Evolutionary conservation across 176 grass and related monocot genomes (phyloP).

Genomic region (Triticum urartu): DNA sequence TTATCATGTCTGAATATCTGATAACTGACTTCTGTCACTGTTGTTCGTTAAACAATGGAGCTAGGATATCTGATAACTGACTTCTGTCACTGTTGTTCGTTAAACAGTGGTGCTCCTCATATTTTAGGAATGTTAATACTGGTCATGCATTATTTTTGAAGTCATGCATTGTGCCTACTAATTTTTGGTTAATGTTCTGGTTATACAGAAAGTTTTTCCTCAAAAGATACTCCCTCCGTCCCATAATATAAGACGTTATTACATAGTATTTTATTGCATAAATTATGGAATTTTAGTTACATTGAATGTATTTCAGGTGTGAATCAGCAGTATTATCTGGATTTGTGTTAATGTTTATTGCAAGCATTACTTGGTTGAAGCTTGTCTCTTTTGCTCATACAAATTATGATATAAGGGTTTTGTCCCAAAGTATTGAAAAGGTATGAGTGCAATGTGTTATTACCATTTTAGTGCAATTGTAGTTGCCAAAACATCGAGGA

Average conservation of each 20-base stretch:
- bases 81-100: background rate
- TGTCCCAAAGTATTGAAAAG: conserved; percentile 74
- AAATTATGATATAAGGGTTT: conserved; percentile 89
- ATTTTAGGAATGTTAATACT: background rate
- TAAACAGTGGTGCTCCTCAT: background rate
- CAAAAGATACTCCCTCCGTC: background rate
- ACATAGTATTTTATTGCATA: background rate
- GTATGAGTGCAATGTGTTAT: conserved; percentile 28
- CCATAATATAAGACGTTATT: no score
- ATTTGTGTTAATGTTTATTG: conserved; percentile 82
- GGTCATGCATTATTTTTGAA: conserved; percentile 8
- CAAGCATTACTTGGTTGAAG: conserved; percentile 91
- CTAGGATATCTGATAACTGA: background rate
- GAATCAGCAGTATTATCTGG: conserved; percentile 91
- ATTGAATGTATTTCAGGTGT: conserved; percentile 58
- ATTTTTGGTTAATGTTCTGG: background rate
- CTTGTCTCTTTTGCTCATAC: conserved; percentile 95
- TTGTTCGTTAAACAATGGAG: background rate
- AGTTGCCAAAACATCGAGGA: background rate
- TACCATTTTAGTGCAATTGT: background rate
- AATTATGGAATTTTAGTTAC: conserved; percentile 19
- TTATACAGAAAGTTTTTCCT: conserved; percentile 1
- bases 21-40: background rate
- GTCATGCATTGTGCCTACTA: background rate
- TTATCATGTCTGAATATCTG: background rate